Base-by-base conservation (phyloP, 23 red algal genomes). In the Gracilaria caudata region DNA sequence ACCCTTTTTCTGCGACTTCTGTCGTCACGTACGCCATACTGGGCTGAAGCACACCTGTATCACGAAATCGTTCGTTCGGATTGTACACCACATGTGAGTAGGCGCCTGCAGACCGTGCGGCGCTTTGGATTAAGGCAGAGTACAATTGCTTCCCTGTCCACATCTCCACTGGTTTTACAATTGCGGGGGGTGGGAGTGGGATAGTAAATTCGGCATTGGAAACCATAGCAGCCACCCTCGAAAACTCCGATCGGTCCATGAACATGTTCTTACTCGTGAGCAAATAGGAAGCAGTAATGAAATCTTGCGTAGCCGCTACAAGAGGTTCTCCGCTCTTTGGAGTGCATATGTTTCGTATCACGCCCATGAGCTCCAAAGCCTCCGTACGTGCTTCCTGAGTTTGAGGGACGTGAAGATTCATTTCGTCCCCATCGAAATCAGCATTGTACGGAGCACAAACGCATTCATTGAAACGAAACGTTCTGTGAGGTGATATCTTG, bases 381-480 rank as follows among this genome's bases (percentile, higher is more conserved):
- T 99, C 97, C 28, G 92, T 80, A 8, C 89, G 80, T 30, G 97
- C 97, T 79, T 99, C 97, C 82, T 95, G 93, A 19, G 97, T 99
- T 86, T 99, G 97, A 23, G 97, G 97, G 45, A 99, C 97, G 73
- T 99, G 97, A 68, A 99, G 43, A 80, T 99, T 99, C 97, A 99
- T 99, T 73, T 99, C 97, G 57, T 99, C 97, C 9, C 97, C 97
- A 84, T 99, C 97, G 90, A 95, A 99, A 86, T 99, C 97, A 51
- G 97, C 97, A 94, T 99, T 99, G 78, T 99, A 99, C 20, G 97
- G 97, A 8, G 89, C 88, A 81, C 97, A 99, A 4, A 97, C 94
- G 82, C 91, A 94, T 80, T 99, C 97, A 73, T 99, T 99, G 71
- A 99, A 95, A 25, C 97, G 92, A 87, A 99, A 99, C n/a, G 97